Base-by-base conservation (phyloP, 2,329 filamentous ascomycete genomes). In the Pestalotiopsis sp. region DNA sequence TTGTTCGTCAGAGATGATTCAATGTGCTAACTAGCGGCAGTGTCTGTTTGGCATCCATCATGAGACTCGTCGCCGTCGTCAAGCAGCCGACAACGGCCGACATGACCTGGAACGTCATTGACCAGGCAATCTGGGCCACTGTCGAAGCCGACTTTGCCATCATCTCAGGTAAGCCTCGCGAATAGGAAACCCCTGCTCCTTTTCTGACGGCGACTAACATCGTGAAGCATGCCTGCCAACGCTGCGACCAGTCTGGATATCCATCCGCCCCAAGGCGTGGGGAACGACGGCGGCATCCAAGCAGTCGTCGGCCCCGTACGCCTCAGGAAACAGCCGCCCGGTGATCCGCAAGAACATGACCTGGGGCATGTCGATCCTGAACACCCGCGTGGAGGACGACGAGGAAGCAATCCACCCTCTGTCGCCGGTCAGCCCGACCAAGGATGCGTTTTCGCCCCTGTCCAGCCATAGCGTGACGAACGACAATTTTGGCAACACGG, bases 111-210 rank as follows among this genome's bases (percentile, higher is more conserved):
- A 66, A 66, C 31, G n/a, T 66, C 17, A 20, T 66, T 45, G 56
- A 66, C 31, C 64, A 66, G 36, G 52, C 39, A n/a, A 66, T 66
- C 12, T 66, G 64, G 64, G 64, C 64, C 31, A 57, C 39, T 12
- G 31, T 31, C 17, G 64, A 66, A 58, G 64, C 64, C 12, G 38
- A 36, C 23, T 52, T 66, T 14, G 64, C 64, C 20, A 57, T 66
- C 5, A 57, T 66, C 2, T 66, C 64, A 3, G 64, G 64, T 66
- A 57, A 11, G 45, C 6, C n/a, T 4, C 14, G 23, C 14, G 13
- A 4, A 52, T 58, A 14, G 4, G 25, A 58, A 23, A 23, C 23
- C 23, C 23, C 23, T 2, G 23, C 3, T n/a, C 69, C 5, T 58
- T 4, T 4, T 6, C 12, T 13, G 4, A n/a, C n/a, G 27, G 20